Conservation (phyloP, 2,329 filamentous ascomycete species). For the Botryotinia globosa region DNA sequence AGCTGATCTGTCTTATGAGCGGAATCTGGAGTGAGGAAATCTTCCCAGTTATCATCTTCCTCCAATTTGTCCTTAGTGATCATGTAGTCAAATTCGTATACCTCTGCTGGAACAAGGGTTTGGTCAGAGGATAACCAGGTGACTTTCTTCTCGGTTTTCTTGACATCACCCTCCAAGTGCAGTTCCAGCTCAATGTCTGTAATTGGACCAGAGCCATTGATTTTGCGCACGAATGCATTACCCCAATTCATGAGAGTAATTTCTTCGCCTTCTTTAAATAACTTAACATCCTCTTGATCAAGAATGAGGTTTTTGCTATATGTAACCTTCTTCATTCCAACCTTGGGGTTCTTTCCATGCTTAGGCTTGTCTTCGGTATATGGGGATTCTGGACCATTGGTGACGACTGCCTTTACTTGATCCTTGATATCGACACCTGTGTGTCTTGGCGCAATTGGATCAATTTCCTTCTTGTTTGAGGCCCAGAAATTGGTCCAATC, state of each 20-base stretch:
- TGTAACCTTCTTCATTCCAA: slow-evolving; percentile 82
- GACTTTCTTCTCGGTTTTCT: slow-evolving; percentile 93
- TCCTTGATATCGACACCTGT: slow-evolving; percentile 70
- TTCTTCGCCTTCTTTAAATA: slow-evolving; percentile 81
- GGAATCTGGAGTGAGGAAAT: slow-evolving; percentile 73
- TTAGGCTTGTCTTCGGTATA: slow-evolving; percentile 75
- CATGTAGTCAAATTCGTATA: slow-evolving; percentile 93
- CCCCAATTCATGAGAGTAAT: slow-evolving; percentile 98
- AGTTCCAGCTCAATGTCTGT: slow-evolving; percentile 75
- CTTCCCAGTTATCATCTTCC: slow-evolving; percentile 80
- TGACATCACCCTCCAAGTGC: slow-evolving; percentile 90
- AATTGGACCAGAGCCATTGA: slow-evolving; percentile 58
- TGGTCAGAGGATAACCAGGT: slow-evolving; percentile 85
- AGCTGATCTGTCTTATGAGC: slow-evolving; percentile 70
- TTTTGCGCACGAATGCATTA: slow-evolving; percentile 74
- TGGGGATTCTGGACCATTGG: slow-evolving; percentile 60
- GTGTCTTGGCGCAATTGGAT: slow-evolving; percentile 71
- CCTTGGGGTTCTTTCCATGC: slow-evolving; percentile 82
- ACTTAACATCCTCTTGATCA: slow-evolving; percentile 81
- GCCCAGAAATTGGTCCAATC: slow-evolving; percentile 75
- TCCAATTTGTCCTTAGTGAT: slow-evolving; percentile 93
- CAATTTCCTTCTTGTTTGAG: slow-evolving; percentile 77
- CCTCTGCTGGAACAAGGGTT: slow-evolving; percentile 74
- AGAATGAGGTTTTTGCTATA: slow-evolving; percentile 74
- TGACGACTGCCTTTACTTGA: slow-evolving; percentile 67